A percentile compares a stretch with the other conserved stretches of the same genome.
Conservation (phyloP, 805 yeast species). For the Maudiozyma turicensis region DNA sequence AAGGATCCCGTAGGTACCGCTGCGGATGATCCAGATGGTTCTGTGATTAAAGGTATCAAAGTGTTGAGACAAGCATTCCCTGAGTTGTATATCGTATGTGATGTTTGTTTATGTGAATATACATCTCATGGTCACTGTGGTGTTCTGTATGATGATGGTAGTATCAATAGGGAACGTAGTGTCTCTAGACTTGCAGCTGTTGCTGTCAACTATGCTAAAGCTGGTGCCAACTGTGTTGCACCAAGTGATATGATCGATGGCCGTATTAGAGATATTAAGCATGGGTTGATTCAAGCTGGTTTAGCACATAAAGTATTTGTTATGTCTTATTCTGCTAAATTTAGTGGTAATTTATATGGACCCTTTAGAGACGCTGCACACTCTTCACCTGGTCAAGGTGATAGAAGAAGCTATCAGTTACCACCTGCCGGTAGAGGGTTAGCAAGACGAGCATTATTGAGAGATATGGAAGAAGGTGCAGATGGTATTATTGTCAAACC, state of each 20-base stretch:
- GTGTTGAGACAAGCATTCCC: conserved; percentile 61
- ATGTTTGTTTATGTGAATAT: conserved; percentile 93
- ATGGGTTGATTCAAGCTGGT: conserved; percentile 68
- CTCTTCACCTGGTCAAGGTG: conserved; percentile 80
- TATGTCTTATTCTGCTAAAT: conserved; percentile 92
- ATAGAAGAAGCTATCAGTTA: conserved; percentile 84
- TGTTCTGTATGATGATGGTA: conserved; percentile 74
- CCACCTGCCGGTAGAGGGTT: conserved; percentile 90
- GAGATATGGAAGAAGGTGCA: conserved; percentile 88
- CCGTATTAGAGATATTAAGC: conserved; percentile 77
- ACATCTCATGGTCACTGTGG: conserved; percentile 99
- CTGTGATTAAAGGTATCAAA: conserved; percentile 75
- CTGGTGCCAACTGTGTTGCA: conserved; percentile 93
- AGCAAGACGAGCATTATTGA: conserved; percentile 79
- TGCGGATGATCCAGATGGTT: conserved; percentile 95
- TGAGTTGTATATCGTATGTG: conserved; percentile 77
- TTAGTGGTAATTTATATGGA: conserved; percentile 84
- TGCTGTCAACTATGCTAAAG: conserved; percentile 88
- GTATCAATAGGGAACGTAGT: conserved; percentile 62
- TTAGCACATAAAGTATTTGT: conserved; percentile 82
- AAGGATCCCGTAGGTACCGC: conserved; percentile 79
- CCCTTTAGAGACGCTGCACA: conserved; percentile 98
- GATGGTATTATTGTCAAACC: conserved; percentile 96
- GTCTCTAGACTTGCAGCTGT: conserved; percentile 86
- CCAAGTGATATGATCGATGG: conserved; percentile 99